Evolutionary conservation across 225 moss, liverwort and hornwort species (phyloP).

Genomic region (Neckera pumila): DNA sequence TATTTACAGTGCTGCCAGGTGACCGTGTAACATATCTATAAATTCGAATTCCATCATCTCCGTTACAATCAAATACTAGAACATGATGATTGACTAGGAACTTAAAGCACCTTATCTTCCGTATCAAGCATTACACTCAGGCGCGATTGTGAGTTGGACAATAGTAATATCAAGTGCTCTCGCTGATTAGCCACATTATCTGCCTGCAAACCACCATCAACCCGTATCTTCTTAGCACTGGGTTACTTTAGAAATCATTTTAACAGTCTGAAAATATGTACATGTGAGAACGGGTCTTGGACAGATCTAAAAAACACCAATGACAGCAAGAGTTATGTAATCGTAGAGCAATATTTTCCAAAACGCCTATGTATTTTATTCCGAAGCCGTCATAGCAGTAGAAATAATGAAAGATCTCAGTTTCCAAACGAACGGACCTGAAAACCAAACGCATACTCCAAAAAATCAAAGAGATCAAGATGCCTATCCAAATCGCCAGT

Average conservation of each 20-base stretch:
- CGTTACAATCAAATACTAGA: background rate
- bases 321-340: background rate
- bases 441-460: constrained; percentile 84
- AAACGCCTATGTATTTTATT: background rate
- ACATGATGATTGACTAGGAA: background rate
- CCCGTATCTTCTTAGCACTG: background rate
- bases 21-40: background rate
- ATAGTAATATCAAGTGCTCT: constrained; percentile 80
- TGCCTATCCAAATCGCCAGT: constrained; percentile 45
- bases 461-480: constrained; percentile 75
- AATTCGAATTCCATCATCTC: background rate
- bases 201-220: constrained; percentile 37
- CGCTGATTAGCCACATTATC: constrained; percentile 94
- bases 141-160: constrained; percentile 73
- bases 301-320: background rate
- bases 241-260: background rate
- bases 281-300: background rate
- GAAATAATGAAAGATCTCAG: background rate
- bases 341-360: background rate
- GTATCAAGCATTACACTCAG: constrained; percentile 45
- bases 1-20: background rate
- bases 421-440: constrained; percentile 44
- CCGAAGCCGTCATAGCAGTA: background rate
- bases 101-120: constrained; percentile 39
- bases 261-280: background rate